Conservation (phyloP, 176 grass and related monocot species). For the Panicum miliaceum region DNA sequence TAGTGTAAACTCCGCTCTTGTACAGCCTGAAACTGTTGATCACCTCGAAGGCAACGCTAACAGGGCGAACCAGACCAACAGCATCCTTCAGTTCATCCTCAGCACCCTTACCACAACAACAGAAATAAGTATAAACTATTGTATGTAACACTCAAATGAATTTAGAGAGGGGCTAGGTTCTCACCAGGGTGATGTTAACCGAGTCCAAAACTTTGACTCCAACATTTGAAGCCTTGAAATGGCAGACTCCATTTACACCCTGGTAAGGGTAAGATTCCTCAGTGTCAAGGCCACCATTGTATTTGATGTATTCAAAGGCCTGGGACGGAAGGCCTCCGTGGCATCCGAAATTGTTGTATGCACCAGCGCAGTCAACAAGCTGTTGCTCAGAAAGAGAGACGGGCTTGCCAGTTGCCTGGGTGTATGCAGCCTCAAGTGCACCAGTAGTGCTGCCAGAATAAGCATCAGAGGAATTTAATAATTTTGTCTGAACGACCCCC, state of each 20-base stretch:
- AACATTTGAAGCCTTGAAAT: conserved; percentile 58
- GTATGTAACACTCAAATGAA: conserved; percentile 3
- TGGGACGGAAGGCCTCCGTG: conserved; percentile 89
- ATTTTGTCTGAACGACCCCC: neutral
- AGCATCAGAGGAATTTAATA: conserved; percentile 23
- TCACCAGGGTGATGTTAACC: conserved; percentile 90
- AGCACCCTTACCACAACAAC: conserved; percentile 56
- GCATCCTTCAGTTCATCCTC: conserved; percentile 95
- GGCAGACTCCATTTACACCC: conserved; percentile 78
- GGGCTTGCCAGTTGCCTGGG: conserved; percentile 75
- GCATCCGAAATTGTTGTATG: conserved; percentile 95
- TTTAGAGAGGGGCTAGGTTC: conserved; percentile 10
- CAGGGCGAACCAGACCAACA: conserved; percentile 90
- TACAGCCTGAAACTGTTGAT: conserved; percentile 69
- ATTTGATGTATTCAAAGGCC: conserved; percentile 95
- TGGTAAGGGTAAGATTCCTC: conserved; percentile 94
- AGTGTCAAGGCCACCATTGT: conserved; percentile 91
- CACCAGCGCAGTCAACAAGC: conserved; percentile 79
- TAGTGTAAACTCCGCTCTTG: conserved; percentile 88
- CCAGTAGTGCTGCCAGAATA: conserved; percentile 85
- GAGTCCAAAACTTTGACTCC: conserved; percentile 80
- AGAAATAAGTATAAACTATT: conserved; percentile 34
- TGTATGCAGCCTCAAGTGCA: conserved; percentile 95
- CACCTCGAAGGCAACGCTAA: conserved; percentile 90
- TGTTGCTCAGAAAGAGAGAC: conserved; percentile 96